A percentile compares a stretch with the other conserved stretches of the same genome.
Evolutionary conservation across 2,329 filamentous ascomycete genomes (phyloP).

Genomic region (Clarireedia homoeocarpa): DNA sequence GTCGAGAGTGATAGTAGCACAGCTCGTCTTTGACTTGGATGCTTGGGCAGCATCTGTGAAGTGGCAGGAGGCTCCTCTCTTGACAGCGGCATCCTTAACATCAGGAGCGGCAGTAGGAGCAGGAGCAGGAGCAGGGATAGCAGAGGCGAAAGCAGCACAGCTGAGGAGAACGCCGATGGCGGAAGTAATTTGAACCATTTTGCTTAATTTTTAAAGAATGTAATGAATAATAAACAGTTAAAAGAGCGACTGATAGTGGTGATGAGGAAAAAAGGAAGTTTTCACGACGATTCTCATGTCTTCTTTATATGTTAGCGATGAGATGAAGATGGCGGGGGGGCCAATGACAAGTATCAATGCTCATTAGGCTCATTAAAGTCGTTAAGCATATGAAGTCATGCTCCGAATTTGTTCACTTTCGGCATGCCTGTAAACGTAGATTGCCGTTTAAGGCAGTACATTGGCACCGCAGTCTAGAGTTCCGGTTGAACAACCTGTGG

Average conservation of each 20-base stretch:
- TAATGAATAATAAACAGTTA: not conserved
- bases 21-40: conserved; percentile 41
- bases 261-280: not conserved
- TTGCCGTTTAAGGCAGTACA: no score
- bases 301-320: not conserved
- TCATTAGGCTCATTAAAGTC: no score
- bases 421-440: no score
- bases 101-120: conserved; percentile 23
- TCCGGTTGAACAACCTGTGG: no score
- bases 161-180: conserved; percentile 16
- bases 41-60: conserved; percentile 45
- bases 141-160: conserved; percentile 13
- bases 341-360: no score
- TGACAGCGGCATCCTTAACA: conserved; percentile 4
- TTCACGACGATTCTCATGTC: not conserved
- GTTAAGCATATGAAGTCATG: no score
- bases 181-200: conserved; percentile 21
- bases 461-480: no score
- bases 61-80: conserved; percentile 38
- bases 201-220: conserved; percentile 8
- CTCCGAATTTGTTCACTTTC: no score
- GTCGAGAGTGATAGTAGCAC: conserved; percentile 45
- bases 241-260: not conserved
- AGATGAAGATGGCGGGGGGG: not conserved
- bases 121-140: conserved; percentile 15